Conservation (phyloP, 129 eudicot species). For the Tagetes patula region DNA sequence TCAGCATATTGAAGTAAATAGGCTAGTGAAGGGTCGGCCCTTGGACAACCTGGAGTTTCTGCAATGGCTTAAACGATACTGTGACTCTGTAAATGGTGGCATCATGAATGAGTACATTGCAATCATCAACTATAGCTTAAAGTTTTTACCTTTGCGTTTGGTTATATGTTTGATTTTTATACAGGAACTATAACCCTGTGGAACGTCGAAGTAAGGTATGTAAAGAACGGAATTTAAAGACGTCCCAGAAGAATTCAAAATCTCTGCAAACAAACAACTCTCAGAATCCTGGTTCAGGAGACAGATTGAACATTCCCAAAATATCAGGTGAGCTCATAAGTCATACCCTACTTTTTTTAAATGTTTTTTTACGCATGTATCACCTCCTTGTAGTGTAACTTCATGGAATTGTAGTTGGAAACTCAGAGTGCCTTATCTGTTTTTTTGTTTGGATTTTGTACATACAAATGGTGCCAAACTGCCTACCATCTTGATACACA, state of each 20-base stretch:
- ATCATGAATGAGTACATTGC: constrained; percentile 76
- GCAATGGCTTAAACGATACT: constrained; percentile 95
- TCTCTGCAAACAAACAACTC: constrained; percentile 72
- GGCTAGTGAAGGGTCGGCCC: constrained; percentile 83
- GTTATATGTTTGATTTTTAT: constrained; percentile 22
- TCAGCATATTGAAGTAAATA: constrained; percentile 95
- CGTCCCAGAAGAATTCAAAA: constrained; percentile 48
- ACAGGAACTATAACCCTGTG: constrained; percentile 84
- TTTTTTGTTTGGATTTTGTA: background rate
- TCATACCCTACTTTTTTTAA: background rate
- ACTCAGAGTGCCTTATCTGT: background rate
- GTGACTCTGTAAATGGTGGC: constrained; percentile 93
- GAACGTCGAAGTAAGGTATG: constrained; percentile 83
- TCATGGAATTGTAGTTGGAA: background rate
- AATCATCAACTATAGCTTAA: constrained; percentile 12
- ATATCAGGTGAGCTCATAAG: constrained; percentile 43
- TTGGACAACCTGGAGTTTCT: constrained; percentile 92
- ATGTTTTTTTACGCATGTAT: background rate
- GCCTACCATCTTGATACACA: background rate
- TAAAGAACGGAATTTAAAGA: constrained; percentile 53
- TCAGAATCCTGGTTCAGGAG: constrained; percentile 43
- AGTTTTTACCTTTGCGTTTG: background rate
- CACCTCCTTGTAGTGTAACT: background rate
- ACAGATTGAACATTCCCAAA: constrained; percentile 42
- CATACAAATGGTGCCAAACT: background rate